Evolutionary conservation across 306 rosid genomes (phyloP).

Genomic region (Oxytropis ochrocephala): DNA sequence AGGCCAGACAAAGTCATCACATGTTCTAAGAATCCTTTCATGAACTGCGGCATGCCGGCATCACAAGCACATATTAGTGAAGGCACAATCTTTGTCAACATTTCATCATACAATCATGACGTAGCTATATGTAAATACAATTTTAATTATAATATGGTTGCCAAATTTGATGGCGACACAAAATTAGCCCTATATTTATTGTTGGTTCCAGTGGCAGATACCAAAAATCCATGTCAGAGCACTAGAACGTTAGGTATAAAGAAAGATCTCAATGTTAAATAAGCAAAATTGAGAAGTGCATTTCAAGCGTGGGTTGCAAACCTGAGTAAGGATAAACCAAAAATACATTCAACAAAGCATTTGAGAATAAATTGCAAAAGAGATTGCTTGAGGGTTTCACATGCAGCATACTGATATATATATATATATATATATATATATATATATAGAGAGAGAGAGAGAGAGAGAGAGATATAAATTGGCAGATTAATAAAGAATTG

Average conservation of each 20-base stretch:
- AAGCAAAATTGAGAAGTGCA: background rate
- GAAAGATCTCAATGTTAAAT: background rate
- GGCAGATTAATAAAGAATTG: background rate
- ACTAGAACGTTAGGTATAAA: background rate
- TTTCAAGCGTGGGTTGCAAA: background rate
- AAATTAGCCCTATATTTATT: background rate
- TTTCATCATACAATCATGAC: slow-evolving; percentile 1
- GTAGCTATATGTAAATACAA: background rate
- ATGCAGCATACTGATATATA: background rate
- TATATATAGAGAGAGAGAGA: too few species aligned
- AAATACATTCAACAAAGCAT: background rate
- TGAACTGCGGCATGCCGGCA: slow-evolving; percentile 45
- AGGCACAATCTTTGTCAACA: background rate
- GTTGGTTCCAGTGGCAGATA: background rate
- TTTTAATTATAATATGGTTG: background rate
- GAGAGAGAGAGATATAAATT: too few species aligned
- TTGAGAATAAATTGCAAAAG: background rate
- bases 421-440: too few species aligned
- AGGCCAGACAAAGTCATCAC: slow-evolving; percentile 69
- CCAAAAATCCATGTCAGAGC: too few species aligned
- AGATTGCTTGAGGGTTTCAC: background rate
- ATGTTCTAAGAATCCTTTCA: slow-evolving; percentile 54
- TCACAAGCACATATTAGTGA: background rate
- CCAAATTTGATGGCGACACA: background rate
- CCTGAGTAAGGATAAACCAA: background rate